Conservation (phyloP, 164 flowering plant species). For the Umbellularia californica region DNA sequence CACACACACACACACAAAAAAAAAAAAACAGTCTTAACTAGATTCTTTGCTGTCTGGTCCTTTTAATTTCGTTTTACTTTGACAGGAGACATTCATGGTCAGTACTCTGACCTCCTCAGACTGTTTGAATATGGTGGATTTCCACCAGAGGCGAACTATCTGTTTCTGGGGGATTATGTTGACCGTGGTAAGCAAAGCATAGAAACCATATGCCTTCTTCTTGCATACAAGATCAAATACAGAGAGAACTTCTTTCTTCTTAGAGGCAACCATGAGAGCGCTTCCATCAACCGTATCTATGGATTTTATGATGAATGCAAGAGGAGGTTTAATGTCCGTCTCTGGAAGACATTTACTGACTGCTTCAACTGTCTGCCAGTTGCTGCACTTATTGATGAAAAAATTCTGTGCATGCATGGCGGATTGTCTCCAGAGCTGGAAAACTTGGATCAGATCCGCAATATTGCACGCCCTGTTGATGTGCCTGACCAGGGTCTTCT, state of each 20-base stretch:
- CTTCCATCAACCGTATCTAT: slow-evolving; percentile 55
- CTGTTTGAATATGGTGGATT: slow-evolving; percentile 60
- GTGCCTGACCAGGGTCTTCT: slow-evolving; percentile 67
- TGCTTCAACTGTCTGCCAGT: slow-evolving; percentile 64
- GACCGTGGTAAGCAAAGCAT: slow-evolving; percentile 68
- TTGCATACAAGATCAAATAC: slow-evolving; percentile 58
- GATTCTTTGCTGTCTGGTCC: no score
- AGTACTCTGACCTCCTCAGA: slow-evolving; percentile 52
- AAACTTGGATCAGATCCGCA: slow-evolving; percentile 55
- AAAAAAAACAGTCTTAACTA: no score
- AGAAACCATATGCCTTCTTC: slow-evolving; percentile 62
- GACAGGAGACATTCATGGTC: slow-evolving; percentile 68
- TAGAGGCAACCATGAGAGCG: slow-evolving; percentile 62
- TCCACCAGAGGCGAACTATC: slow-evolving; percentile 56
- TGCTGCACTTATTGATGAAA: slow-evolving; percentile 62
- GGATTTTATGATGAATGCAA: slow-evolving; percentile 68
- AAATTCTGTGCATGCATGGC: slow-evolving; percentile 66
- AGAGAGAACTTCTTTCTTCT: slow-evolving; percentile 57
- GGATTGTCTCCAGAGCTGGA: slow-evolving; percentile 59
- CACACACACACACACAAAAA: no score
- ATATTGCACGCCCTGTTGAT: slow-evolving; percentile 57
- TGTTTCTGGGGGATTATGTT: slow-evolving; percentile 64
- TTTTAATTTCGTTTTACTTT: not conserved
- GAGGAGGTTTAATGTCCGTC: slow-evolving; percentile 52
- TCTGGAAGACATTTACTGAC: slow-evolving; percentile 59